phyloP scores from a whole-genome alignment of 805 yeast species.

The Metschnikowia similis region DNA sequence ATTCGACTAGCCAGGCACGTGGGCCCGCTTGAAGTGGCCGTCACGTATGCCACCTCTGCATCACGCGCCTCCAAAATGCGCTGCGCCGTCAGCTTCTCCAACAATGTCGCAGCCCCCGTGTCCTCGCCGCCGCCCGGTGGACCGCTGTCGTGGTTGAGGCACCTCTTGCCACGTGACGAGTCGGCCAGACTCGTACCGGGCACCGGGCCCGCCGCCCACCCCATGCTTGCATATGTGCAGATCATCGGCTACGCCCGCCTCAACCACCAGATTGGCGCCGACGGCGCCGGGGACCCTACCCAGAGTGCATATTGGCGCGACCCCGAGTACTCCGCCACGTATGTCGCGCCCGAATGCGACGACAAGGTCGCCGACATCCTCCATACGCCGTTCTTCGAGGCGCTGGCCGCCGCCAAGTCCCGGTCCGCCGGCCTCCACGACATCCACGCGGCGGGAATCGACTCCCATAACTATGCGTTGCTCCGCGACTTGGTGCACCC shows the following conservation, averaged over 20 bases:
- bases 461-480: conserved; percentile 19
- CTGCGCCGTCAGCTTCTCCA: background rate
- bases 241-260: conserved; percentile 36
- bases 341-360: conserved; percentile 22
- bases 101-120: background rate
- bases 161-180: conserved; percentile 9
- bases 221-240: conserved; percentile 37
- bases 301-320: conserved; percentile 34
- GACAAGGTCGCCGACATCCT: conserved; percentile 20
- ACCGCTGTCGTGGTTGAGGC: conserved; percentile 9
- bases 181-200: background rate
- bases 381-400: conserved; percentile 23
- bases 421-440: conserved; percentile 36
- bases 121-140: background rate
- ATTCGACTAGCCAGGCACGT: conserved; percentile 1
- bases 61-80: background rate
- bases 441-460: conserved; percentile 19
- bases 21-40: conserved; percentile 1
- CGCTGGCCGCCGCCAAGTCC: conserved; percentile 13
- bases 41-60: background rate
- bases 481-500: conserved; percentile 33
- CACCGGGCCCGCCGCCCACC: conserved; percentile 8
- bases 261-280: conserved; percentile 30
- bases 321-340: conserved; percentile 28
- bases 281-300: conserved; percentile 11